These are phyloP conservation scores for Moesziomyces antarcticus DNA, from an alignment of 1,284 basidiomycete genomes.

Conservation along the genomic window DNA sequence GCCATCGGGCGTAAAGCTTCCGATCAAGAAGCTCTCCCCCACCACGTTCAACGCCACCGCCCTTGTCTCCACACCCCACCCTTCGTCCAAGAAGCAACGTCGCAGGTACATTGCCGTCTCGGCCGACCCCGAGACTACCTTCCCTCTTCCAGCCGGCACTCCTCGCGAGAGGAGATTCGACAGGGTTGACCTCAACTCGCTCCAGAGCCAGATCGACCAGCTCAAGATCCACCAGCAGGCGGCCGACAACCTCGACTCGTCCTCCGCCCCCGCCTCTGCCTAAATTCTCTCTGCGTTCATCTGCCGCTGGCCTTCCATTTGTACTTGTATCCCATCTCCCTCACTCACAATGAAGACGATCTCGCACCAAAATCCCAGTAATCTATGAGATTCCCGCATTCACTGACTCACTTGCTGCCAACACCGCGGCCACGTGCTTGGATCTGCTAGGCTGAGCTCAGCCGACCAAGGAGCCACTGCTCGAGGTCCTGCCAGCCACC, in stretches of 20 bases:
- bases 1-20: slow-evolving; percentile 38
- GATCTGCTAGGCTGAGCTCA: slow-evolving; percentile 20
- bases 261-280: slow-evolving; percentile 9
- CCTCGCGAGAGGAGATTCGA: slow-evolving; percentile 57
- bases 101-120: slow-evolving; percentile 64
- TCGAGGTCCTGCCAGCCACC: slow-evolving; percentile 85
- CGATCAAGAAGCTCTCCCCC: slow-evolving; percentile 28
- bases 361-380: no score
- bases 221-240: slow-evolving; percentile 45
- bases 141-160: slow-evolving; percentile 44
- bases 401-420: no score
- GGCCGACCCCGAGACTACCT: slow-evolving; percentile 43
- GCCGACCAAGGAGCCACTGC: slow-evolving; percentile 73
- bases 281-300: not conserved
- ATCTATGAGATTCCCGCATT: not conserved
- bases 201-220: slow-evolving; percentile 48
- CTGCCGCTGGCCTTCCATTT: slow-evolving; percentile 4
- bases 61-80: slow-evolving; percentile 50
- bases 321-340: slow-evolving; percentile 31
- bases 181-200: slow-evolving; percentile 59
- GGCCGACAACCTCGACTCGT: slow-evolving; percentile 6
- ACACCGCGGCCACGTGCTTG: no score
- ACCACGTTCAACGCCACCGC: slow-evolving; percentile 41
- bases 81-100: slow-evolving; percentile 51
- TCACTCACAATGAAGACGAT: not conserved